Conservation (phyloP, 805 yeast genomes). For the Metschnikowia continentalis region DNA sequence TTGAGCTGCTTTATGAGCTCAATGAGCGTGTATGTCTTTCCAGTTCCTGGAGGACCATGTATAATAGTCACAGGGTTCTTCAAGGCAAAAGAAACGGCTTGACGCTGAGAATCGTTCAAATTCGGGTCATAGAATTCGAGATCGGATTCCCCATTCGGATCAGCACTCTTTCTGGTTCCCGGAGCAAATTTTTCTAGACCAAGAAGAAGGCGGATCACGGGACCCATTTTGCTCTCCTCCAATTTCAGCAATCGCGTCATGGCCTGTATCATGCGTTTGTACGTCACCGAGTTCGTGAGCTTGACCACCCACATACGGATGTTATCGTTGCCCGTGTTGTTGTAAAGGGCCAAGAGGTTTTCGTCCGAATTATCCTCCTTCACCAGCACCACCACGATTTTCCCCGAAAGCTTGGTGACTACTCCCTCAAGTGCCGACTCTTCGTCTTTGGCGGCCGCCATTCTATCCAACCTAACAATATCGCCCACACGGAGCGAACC, state of each 20-base stretch:
- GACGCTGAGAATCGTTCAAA: constrained; percentile 66
- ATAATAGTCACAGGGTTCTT: constrained; percentile 54
- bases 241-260: constrained; percentile 61
- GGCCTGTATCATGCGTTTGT: constrained; percentile 74
- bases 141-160: constrained; percentile 1
- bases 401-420: constrained; percentile 49
- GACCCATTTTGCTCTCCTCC: constrained; percentile 26
- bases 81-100: constrained; percentile 67
- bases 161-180: neutral
- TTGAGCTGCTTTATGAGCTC: constrained; percentile 76
- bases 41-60: constrained; percentile 84
- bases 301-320: constrained; percentile 64
- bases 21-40: constrained; percentile 77
- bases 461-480: constrained; percentile 58
- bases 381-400: constrained; percentile 53
- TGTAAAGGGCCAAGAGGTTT: constrained; percentile 43
- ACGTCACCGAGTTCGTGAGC: constrained; percentile 63
- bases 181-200: constrained; percentile 39
- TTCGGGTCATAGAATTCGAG: constrained; percentile 35
- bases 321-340: constrained; percentile 34
- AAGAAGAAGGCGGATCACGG: constrained; percentile 41
- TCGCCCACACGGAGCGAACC: constrained; percentile 72
- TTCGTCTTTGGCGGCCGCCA: constrained; percentile 26
- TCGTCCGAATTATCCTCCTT: constrained; percentile 49
- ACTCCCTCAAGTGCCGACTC: constrained; percentile 54